A percentile compares a stretch with the other conserved stretches of the same genome.
phyloP scores from a whole-genome alignment of 2,329 filamentous ascomycete genomes.

The Ophiocordyceps sinensis region DNA sequence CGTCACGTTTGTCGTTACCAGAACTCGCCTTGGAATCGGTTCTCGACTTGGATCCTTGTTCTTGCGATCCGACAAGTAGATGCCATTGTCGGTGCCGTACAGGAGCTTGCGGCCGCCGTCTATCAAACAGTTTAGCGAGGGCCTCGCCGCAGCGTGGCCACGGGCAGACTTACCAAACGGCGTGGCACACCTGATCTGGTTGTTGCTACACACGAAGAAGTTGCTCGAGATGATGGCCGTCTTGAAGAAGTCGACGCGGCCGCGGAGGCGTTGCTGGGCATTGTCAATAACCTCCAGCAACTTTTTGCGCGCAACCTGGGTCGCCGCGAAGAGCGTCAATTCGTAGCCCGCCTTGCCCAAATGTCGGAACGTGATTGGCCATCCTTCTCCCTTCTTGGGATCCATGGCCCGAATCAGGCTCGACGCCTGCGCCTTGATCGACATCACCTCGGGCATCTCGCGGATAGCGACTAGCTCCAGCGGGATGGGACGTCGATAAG shows the following conservation, averaged over 20 bases:
- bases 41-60: too few species aligned
- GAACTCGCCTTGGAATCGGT: slow-evolving; percentile 61
- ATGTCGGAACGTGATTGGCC: slow-evolving; percentile 92
- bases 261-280: slow-evolving; percentile 74
- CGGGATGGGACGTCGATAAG: slow-evolving; percentile 87
- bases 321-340: slow-evolving; percentile 73
- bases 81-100: slow-evolving; percentile 85
- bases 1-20: slow-evolving; percentile 77
- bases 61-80: slow-evolving; percentile 84
- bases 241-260: slow-evolving; percentile 85
- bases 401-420: slow-evolving; percentile 54
- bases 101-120: slow-evolving; percentile 92
- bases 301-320: slow-evolving; percentile 76
- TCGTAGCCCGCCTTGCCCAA: slow-evolving; percentile 94
- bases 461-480: slow-evolving; percentile 84
- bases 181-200: slow-evolving; percentile 87
- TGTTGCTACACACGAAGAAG: slow-evolving; percentile 50
- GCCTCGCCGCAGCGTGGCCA: too few species aligned
- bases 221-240: slow-evolving; percentile 44
- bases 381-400: slow-evolving; percentile 57
- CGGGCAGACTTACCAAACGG: slow-evolving; percentile 55
- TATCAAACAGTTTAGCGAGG: slow-evolving; percentile 15
- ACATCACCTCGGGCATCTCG: slow-evolving; percentile 94
- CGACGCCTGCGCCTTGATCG: slow-evolving; percentile 63
- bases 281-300: slow-evolving; percentile 94